Percentiles rank a stretch among this genome's conserved stretches.
Evolutionary conservation across 495 filamentous ascomycete genomes (phyloP).

Genomic region (Penicillium nucicola): DNA sequence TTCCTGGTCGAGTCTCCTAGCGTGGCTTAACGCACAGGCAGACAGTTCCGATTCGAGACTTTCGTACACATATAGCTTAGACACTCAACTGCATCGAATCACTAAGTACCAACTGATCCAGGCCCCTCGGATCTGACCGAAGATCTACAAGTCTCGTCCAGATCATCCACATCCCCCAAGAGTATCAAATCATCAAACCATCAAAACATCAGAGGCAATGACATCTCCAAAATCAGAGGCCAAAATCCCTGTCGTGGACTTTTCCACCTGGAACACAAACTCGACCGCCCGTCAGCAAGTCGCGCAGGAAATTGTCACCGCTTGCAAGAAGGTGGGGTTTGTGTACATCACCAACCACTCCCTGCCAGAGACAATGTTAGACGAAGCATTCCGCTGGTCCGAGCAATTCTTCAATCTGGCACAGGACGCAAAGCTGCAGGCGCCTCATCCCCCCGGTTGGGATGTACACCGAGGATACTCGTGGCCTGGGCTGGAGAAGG

Average conservation of each 20-base stretch:
- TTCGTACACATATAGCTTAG: too few species aligned
- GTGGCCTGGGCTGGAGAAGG: slow-evolving; percentile 62
- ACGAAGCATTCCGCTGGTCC: slow-evolving; percentile 54
- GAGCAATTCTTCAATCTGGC: slow-evolving; percentile 45
- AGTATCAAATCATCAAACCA: too few species aligned
- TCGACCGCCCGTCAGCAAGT: slow-evolving; percentile 34
- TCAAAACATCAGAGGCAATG: too few species aligned
- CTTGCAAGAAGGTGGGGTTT: slow-evolving; percentile 57
- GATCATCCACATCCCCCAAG: too few species aligned
- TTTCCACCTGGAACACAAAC: slow-evolving; percentile 39
- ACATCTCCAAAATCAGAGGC: not conserved
- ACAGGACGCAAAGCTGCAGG: slow-evolving; percentile 46
- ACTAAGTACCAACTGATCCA: not conserved
- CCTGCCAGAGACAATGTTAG: slow-evolving; percentile 40
- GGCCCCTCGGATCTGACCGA: not conserved
- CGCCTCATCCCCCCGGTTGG: slow-evolving; percentile 59
- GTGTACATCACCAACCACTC: slow-evolving; percentile 57
- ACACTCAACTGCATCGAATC: not conserved
- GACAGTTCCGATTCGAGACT: too few species aligned
- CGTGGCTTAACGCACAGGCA: too few species aligned
- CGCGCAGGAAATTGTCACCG: slow-evolving; percentile 47
- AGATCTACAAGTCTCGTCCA: not conserved
- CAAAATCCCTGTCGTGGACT: slow-evolving; percentile 54
- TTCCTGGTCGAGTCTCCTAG: too few species aligned
- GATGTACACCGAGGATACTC: slow-evolving; percentile 63